Conservation (phyloP, 345 rosid species). For the Bruguiera parviflora region DNA sequence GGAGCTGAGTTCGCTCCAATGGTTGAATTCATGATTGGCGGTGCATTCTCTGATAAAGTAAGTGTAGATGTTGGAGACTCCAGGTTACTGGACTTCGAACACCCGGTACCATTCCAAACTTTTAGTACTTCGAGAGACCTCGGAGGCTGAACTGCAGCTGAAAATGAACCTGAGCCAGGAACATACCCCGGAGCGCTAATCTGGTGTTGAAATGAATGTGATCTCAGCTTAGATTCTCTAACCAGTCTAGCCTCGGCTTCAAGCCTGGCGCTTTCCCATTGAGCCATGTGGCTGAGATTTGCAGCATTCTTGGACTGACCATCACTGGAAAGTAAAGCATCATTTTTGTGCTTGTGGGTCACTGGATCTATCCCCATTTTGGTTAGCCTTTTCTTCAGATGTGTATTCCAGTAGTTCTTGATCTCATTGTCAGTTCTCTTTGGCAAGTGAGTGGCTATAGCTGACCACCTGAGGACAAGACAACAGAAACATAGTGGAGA, state of each 20-base stretch:
- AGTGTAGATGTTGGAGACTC: conserved; percentile 91
- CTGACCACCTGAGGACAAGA: conserved; percentile 33
- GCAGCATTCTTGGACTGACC: conserved; percentile 29
- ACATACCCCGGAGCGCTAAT: conserved; percentile 26
- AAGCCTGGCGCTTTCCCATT: conserved; percentile 43
- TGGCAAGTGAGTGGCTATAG: conserved; percentile 29
- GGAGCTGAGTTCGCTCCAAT: conserved; percentile 32
- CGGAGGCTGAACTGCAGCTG: conserved; percentile 16
- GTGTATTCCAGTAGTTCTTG: conserved; percentile 34
- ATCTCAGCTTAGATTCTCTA: conserved; percentile 73
- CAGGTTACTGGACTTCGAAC: conserved; percentile 44
- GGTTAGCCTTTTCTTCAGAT: conserved; percentile 27
- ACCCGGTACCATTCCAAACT: conserved; percentile 21
- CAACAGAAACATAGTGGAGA: conserved; percentile 8
- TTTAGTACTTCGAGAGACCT: conserved; percentile 15
- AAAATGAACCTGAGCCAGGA: conserved; percentile 19
- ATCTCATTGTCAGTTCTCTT: conserved; percentile 31
- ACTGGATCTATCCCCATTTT: conserved; percentile 37
- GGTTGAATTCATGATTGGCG: conserved; percentile 15
- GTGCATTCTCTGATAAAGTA: conserved; percentile 57
- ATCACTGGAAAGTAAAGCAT: conserved; percentile 17
- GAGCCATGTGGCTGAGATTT: conserved; percentile 41
- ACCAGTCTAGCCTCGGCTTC: conserved; percentile 57
- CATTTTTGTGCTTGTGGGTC: conserved; percentile 29
- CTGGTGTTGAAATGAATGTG: conserved; percentile 46